Evolutionary conservation across 108 stramenopile species (phyloP).

Genomic region (Chaetoceros muelleri): DNA sequence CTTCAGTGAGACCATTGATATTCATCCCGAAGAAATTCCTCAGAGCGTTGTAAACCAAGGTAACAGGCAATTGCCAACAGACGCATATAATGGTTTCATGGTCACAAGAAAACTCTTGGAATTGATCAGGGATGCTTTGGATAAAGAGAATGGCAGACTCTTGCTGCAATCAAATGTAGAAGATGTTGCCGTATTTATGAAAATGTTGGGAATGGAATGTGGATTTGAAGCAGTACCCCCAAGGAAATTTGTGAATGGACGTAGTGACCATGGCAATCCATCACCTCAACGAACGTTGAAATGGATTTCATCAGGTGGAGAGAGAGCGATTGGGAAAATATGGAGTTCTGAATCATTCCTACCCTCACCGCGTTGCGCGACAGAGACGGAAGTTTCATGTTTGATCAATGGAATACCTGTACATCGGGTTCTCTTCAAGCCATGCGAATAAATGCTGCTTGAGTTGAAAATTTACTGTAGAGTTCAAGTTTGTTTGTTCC

Average conservation of each 20-base stretch:
- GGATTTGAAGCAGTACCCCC: slow-evolving; percentile 25
- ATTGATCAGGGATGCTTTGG: slow-evolving; percentile 4
- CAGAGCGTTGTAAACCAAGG: slow-evolving; percentile 15
- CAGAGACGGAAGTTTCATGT: slow-evolving; percentile 63
- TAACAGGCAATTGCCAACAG: no score
- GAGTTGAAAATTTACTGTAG: no score
- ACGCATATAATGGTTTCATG: no score
- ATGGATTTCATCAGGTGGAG: slow-evolving; percentile 45
- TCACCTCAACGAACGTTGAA: slow-evolving; percentile 37
- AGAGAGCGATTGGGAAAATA: slow-evolving; percentile 39
- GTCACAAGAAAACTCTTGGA: slow-evolving; percentile 41
- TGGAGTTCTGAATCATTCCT: slow-evolving; percentile 51
- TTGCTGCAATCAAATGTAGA: slow-evolving; percentile 69
- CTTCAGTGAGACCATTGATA: no score
- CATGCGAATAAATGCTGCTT: not conserved
- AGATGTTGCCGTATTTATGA: slow-evolving; percentile 69
- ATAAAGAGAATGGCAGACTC: slow-evolving; percentile 19
- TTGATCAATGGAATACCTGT: slow-evolving; percentile 40
- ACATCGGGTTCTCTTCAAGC: slow-evolving; percentile 35
- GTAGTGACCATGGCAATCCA: not conserved
- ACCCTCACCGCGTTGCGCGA: slow-evolving; percentile 34
- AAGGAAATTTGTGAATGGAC: slow-evolving; percentile 6
- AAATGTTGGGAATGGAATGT: slow-evolving; percentile 17
- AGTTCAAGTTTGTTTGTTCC: no score
- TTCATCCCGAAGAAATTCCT: slow-evolving; percentile 8